Percentiles rank a stretch among this genome's conserved stretches.
phyloP scores from a whole-genome alignment of 768 basidiomycete species.

The Boletus sp. region DNA sequence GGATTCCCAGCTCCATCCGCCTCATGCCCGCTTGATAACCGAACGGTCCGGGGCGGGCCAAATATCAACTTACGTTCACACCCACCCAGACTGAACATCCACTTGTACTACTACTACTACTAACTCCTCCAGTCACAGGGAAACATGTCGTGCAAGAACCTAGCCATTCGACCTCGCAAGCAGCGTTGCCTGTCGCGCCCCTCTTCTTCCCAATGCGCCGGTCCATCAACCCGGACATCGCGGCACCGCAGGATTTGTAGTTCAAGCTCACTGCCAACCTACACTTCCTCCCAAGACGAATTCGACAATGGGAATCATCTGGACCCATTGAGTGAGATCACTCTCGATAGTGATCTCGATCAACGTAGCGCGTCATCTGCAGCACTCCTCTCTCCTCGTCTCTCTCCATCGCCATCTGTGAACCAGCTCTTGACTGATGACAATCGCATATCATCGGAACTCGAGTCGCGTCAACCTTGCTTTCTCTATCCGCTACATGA shows the following conservation, averaged over 20 bases:
- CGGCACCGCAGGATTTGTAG: conserved; percentile 8
- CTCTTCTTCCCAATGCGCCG: conserved; percentile 1
- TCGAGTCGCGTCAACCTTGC: conserved; percentile 9
- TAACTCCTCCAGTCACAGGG: conserved; percentile 2
- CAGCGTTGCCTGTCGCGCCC: not conserved
- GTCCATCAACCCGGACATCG: conserved; percentile 6
- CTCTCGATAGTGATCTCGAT: conserved; percentile 20
- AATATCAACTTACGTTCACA: conserved; percentile 31
- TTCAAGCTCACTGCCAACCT: conserved; percentile 11
- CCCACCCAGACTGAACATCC: conserved; percentile 1
- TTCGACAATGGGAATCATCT: conserved; percentile 1
- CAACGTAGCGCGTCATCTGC: conserved; percentile 19
- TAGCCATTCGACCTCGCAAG: conserved; percentile 6
- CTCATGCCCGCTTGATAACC: conserved; percentile 16
- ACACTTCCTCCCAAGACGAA: not conserved
- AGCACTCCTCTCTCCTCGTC: conserved; percentile 19
- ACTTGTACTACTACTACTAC: conserved; percentile 26
- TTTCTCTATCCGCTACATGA: conserved; percentile 16
- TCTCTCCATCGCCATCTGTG: conserved; percentile 4
- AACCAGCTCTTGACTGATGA: conserved; percentile 4
- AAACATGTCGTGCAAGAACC: conserved; percentile 18
- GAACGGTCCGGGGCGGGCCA: conserved; percentile 16
- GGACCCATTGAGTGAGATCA: conserved; percentile 9
- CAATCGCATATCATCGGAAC: conserved; percentile 7
- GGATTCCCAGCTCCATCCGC: conserved; percentile 11